Conservation (phyloP, 345 rosid genomes). For the Clausena lansium region DNA sequence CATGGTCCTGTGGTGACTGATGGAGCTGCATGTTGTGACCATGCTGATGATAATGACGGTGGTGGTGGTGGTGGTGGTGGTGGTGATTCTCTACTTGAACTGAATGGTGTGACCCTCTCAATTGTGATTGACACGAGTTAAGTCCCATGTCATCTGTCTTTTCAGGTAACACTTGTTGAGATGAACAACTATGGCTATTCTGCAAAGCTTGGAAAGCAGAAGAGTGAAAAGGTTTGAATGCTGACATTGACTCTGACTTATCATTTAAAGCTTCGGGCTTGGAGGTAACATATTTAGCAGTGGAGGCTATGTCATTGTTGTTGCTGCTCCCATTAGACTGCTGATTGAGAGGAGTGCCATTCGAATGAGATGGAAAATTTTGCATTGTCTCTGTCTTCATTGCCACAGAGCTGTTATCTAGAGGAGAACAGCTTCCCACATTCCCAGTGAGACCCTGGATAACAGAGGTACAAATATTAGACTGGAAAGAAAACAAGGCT, state of each 20-base stretch:
- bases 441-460: conserved; percentile 48
- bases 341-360: conserved; percentile 38
- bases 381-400: conserved; percentile 37
- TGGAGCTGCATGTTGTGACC: conserved; percentile 25
- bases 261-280: conserved; percentile 42
- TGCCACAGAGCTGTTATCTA: conserved; percentile 44
- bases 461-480: conserved; percentile 24
- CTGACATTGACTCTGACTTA: conserved; percentile 35
- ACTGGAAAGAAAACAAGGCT: neutral
- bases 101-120: conserved; percentile 25
- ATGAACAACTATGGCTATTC: conserved; percentile 23
- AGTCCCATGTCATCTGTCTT: conserved; percentile 24
- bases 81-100: conserved; percentile 37
- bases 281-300: conserved; percentile 39
- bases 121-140: conserved; percentile 19
- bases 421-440: conserved; percentile 57
- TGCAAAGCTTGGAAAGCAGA: conserved; percentile 42
- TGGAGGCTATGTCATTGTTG: conserved; percentile 49
- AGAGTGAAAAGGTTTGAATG: conserved; percentile 39
- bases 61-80: conserved; percentile 37
- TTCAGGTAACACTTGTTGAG: conserved; percentile 25
- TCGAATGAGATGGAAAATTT: conserved; percentile 34
- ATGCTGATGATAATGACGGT: conserved; percentile 33
- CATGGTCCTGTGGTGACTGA: conserved; percentile 25
- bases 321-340: conserved; percentile 59